phyloP scores from a whole-genome alignment of 1,139 yeast genomes.

The Debaryomyces nepalensis region DNA sequence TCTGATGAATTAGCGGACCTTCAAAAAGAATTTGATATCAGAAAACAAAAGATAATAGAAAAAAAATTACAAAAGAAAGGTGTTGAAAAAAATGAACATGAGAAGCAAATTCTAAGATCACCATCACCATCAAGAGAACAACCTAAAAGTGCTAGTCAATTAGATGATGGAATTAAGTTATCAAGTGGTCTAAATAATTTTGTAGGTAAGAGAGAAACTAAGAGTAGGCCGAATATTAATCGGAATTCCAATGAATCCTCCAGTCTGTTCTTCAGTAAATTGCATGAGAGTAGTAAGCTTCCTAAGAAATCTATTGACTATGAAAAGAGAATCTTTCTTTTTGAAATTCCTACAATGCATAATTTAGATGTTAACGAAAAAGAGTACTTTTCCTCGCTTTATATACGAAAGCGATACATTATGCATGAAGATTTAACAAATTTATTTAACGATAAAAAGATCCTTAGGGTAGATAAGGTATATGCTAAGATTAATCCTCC shows the following conservation, averaged over 20 bases:
- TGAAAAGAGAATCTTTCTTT: conserved; percentile 27
- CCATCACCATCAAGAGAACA: conserved; percentile 14
- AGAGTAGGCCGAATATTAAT: background rate
- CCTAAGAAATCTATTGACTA: conserved; percentile 6
- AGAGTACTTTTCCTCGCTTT: conserved; percentile 24
- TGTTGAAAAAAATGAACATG: conserved; percentile 1
- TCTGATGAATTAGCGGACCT: conserved; percentile 34
- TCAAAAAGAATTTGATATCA: conserved; percentile 34
- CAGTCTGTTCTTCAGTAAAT: conserved; percentile 5
- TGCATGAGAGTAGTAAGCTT: conserved; percentile 8
- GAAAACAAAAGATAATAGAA: conserved; percentile 22
- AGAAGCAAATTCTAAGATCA: conserved; percentile 10
- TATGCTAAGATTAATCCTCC: conserved; percentile 73
- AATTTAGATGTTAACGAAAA: conserved; percentile 22
- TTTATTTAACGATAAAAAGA: conserved; percentile 50
- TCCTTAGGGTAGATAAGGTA: conserved; percentile 59
- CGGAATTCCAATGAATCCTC: conserved; percentile 2
- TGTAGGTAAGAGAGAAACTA: background rate
- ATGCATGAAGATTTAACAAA: conserved; percentile 33
- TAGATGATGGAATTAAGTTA: no score
- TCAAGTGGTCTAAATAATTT: no score
- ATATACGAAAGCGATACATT: conserved; percentile 49
- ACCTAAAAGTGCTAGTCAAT: no score
- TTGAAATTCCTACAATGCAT: conserved; percentile 20
- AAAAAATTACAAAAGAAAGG: conserved; percentile 19